These are phyloP conservation scores for Botrytis byssoidea DNA, from an alignment of 2,329 filamentous ascomycete species.

Conservation along the genomic window DNA sequence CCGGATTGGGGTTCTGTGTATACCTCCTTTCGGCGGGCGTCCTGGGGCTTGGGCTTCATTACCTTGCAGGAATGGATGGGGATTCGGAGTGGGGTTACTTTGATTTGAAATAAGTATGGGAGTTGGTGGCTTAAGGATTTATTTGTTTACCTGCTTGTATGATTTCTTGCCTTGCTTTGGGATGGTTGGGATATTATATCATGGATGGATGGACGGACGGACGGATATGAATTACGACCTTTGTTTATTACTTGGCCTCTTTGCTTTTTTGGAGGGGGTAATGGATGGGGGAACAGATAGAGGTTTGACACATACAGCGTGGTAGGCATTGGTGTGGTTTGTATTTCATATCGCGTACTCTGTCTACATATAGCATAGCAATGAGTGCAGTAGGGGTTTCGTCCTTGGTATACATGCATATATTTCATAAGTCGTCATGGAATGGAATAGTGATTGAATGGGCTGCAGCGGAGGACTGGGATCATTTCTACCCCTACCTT, in stretches of 20 bases:
- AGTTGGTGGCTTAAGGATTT: background rate
- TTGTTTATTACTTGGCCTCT: background rate
- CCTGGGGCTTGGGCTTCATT: background rate
- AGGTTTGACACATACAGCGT: background rate
- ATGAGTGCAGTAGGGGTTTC: background rate
- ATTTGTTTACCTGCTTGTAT: background rate
- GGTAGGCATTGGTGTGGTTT: background rate
- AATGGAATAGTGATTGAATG: background rate
- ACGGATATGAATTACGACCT: slow-evolving; percentile 7
- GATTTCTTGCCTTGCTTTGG: background rate
- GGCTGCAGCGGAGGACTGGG: background rate
- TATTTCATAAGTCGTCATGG: background rate
- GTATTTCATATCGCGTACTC: background rate
- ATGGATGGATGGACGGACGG: slow-evolving; percentile 1
- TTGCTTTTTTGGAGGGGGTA: background rate
- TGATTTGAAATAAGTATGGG: slow-evolving; percentile 5
- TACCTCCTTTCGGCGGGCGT: slow-evolving; percentile 1
- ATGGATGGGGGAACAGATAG: background rate
- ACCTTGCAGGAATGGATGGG: background rate
- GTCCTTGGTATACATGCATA: background rate
- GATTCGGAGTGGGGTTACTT: background rate
- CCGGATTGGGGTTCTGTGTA: background rate
- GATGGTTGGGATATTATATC: slow-evolving; percentile 15
- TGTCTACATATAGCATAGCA: background rate
- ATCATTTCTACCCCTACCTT: background rate